These are phyloP conservation scores for Urtica urens DNA, from an alignment of 306 rosid species.

Conservation along the genomic window DNA sequence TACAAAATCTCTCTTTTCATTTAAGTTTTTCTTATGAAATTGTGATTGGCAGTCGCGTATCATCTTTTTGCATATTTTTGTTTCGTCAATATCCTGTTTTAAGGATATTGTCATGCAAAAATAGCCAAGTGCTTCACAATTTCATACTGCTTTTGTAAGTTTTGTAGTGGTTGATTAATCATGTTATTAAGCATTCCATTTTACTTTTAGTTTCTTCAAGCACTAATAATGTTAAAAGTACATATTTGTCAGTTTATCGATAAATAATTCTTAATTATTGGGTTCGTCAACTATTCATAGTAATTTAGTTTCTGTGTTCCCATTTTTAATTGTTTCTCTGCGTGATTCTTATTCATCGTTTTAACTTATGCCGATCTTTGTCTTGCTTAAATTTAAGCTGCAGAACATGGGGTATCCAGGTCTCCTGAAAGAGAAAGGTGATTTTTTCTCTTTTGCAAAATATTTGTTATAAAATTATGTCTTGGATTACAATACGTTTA, in stretches of 20 bases:
- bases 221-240: no score
- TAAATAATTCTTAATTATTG: no score
- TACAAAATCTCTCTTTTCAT: conserved; percentile 12
- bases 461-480: background rate
- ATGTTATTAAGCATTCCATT: conserved; percentile 2
- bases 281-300: no score
- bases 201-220: no score
- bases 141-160: background rate
- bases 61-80: no score
- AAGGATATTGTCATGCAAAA: background rate
- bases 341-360: background rate
- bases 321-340: background rate
- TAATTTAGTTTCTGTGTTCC: no score
- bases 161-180: background rate
- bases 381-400: conserved; percentile 27
- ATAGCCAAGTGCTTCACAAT: background rate
- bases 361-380: background rate
- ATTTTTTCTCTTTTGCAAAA: conserved; percentile 2
- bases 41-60: no score
- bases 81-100: background rate
- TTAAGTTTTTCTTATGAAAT: no score
- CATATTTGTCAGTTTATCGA: no score
- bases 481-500: background rate
- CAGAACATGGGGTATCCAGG: conserved; percentile 59
- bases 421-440: conserved; percentile 57